phyloP scores from a whole-genome alignment of 139 green algal genomes.

The Prasinococcaceae sp. region DNA sequence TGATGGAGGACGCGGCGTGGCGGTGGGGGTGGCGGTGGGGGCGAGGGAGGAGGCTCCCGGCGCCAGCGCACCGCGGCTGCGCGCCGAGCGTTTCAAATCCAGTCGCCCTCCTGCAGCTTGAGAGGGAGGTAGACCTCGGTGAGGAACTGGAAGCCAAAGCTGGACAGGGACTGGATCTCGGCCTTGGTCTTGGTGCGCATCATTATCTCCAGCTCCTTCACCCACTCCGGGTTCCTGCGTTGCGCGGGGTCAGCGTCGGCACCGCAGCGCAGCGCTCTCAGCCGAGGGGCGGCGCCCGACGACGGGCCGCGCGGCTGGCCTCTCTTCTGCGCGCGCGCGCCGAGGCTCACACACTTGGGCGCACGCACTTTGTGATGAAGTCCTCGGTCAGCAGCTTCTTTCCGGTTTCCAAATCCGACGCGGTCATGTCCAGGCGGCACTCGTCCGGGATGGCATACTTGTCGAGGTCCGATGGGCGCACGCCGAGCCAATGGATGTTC shows the following conservation, averaged over 20 bases:
- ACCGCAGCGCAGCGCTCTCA: too few species aligned
- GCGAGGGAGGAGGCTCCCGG: background rate
- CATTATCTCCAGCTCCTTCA: constrained; percentile 92
- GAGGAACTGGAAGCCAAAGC: constrained; percentile 86
- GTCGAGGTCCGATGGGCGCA: constrained; percentile 51
- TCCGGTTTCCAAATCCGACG: constrained; percentile 43
- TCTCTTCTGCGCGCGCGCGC: too few species aligned
- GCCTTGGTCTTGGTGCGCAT: constrained; percentile 72
- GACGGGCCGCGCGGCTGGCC: too few species aligned
- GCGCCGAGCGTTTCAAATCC: too few species aligned
- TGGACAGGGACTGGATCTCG: constrained; percentile 89
- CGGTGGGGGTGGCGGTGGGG: too few species aligned
- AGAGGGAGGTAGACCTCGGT: constrained; percentile 75
- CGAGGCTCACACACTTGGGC: too few species aligned
- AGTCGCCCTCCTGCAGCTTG: constrained; percentile 78
- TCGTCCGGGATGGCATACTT: constrained; percentile 80
- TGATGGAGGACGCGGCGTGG: too few species aligned
- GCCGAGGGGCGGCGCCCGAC: too few species aligned
- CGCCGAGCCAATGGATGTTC: constrained; percentile 82
- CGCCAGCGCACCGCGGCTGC: too few species aligned
- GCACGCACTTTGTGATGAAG: constrained; percentile 70
- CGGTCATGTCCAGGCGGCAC: constrained; percentile 85
- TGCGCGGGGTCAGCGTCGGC: too few species aligned
- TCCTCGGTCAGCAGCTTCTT: constrained; percentile 80
- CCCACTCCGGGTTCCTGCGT: too few species aligned